These are phyloP conservation scores for Plasmodium coatneyi DNA, from an alignment of 169 alveolate species.

Conservation along the genomic window DNA sequence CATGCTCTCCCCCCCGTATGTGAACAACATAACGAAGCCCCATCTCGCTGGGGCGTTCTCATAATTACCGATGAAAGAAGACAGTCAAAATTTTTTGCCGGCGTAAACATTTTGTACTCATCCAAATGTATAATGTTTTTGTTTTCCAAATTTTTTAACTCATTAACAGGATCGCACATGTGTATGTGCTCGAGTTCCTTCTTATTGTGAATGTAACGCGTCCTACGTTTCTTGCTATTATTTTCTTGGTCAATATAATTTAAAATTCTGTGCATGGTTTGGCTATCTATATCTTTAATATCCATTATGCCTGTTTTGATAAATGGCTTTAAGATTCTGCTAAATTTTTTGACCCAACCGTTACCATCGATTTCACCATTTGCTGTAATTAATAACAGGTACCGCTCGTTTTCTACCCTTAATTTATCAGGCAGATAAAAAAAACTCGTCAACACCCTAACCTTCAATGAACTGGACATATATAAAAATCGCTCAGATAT, in stretches of 20 bases:
- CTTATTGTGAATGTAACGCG: conserved; percentile 53
- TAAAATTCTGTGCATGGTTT: conserved; percentile 91
- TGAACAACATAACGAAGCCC: background rate
- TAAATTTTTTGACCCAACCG: conserved; percentile 92
- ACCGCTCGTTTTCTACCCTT: conserved; percentile 56
- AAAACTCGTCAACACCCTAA: conserved; percentile 84
- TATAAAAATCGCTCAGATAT: conserved; percentile 84
- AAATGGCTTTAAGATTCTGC: conserved; percentile 88
- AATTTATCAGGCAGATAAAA: conserved; percentile 81
- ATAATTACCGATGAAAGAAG: conserved; percentile 72
- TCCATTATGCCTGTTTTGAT: conserved; percentile 89
- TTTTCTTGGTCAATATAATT: conserved; percentile 88
- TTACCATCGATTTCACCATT: conserved; percentile 91
- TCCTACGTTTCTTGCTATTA: conserved; percentile 60
- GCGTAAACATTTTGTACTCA: conserved; percentile 73
- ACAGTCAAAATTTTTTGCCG: conserved; percentile 62
- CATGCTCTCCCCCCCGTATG: background rate
- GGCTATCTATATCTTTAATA: conserved; percentile 90
- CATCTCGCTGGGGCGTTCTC: background rate
- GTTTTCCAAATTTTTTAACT: conserved; percentile 61
- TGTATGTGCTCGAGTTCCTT: conserved; percentile 68
- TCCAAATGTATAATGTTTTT: conserved; percentile 72
- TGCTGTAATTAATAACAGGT: conserved; percentile 76
- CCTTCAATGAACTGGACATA: conserved; percentile 86
- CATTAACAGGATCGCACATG: conserved; percentile 76